Base-by-base conservation (phyloP, 495 filamentous ascomycete genomes). In the Penicillium coprophilum region DNA sequence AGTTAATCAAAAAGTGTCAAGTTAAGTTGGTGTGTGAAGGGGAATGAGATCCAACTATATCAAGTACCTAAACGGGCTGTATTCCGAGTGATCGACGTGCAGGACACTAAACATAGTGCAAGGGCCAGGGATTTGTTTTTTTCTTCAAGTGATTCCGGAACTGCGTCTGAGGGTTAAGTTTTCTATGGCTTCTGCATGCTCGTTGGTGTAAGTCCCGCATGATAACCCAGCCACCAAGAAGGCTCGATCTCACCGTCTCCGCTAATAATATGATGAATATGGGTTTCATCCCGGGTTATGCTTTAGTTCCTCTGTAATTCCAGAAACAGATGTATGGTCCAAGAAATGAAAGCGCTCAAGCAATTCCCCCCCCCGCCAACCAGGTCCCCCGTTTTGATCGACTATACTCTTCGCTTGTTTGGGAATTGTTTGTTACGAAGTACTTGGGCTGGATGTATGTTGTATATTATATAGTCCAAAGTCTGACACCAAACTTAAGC, bases 231-330 rank as follows among this genome's bases (percentile, higher is more conserved):
- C 66, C 66, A 67, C 66, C 66, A 41, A 60, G 54, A 57, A 58
- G 66, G 63, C 64, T 65, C 64, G 66, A 66, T 68, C 62, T 63
- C 58, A 62, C 51, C 62, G 65, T 66, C 57, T 68, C 72, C 65
- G 65, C 69, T 72, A 72, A 75, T 75, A 56, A 68, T 58, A 60
- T 67, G 60, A 57, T 59, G 55, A 30, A 50, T 59, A 30, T 53
- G 40, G 31, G 31, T 47, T 61, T 36, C 54, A 58, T 61, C 47
- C 47, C 56, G 31, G 56, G 56, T 57, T 6, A 55, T 39, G 40
- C 57, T 51, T 45, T 53, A 40, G 30, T 55, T 31, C 40, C 40
- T 47, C 53, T 20, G 17, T 50, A 44, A 50, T 44, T 36, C 15
- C 32, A 31, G 23, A 54, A 28, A 28, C 17, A 53, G 49, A 41